A percentile compares a stretch with the other conserved stretches of the same genome.
Conservation (phyloP, 2,329 filamentous ascomycete genomes). For the Rugonectria rugulosa region DNA sequence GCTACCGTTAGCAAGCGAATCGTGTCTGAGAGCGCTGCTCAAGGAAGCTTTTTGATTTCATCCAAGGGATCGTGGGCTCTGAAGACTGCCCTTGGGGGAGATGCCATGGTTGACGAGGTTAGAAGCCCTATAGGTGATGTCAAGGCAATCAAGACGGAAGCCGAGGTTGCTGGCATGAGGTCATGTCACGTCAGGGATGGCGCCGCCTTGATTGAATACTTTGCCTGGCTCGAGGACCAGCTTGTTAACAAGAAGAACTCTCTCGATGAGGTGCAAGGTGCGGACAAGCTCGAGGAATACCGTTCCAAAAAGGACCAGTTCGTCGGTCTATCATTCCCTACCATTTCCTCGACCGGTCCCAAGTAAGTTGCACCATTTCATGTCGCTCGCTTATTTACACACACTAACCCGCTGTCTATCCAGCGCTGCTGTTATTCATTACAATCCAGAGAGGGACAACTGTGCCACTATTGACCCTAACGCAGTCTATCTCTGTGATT, state of each 20-base stretch:
- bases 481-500: conserved; percentile 93
- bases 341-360: conserved; percentile 92
- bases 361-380: conserved; percentile 58
- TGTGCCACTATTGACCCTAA: conserved; percentile 86
- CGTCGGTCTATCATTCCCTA: conserved; percentile 91
- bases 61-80: conserved; percentile 94
- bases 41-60: conserved; percentile 81
- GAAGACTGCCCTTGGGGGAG: conserved; percentile 84
- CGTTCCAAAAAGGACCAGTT: conserved; percentile 76
- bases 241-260: conserved; percentile 74
- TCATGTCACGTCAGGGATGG: conserved; percentile 94
- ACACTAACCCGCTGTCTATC: not conserved
- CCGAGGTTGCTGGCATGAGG: conserved; percentile 90
- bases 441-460: conserved; percentile 83
- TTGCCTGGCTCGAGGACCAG: conserved; percentile 95
- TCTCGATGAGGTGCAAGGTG: conserved; percentile 89
- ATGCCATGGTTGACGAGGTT: conserved; percentile 83
- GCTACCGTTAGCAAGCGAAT: conserved; percentile 49
- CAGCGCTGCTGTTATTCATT: conserved; percentile 95
- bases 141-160: conserved; percentile 93
- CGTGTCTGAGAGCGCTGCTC: conserved; percentile 39
- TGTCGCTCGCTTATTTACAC: not conserved
- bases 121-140: conserved; percentile 88
- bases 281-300: conserved; percentile 85
- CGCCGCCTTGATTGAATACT: conserved; percentile 88